Evolutionary conservation across 1,284 basidiomycete genomes (phyloP).

Genomic region (Naganishia sp.): DNA sequence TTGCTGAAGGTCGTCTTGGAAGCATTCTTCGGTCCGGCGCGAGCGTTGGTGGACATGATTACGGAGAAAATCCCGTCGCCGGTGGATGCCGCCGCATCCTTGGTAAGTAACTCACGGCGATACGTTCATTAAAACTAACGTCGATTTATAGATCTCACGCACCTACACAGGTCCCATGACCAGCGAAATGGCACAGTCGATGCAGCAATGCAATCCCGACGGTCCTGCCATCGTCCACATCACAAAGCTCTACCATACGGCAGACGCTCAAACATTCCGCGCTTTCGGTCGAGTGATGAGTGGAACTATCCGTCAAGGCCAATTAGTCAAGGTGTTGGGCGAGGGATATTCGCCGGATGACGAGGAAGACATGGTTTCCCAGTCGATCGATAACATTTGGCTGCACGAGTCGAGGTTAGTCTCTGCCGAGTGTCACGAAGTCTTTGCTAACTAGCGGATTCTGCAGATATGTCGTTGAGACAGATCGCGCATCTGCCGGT

Average conservation of each 20-base stretch:
- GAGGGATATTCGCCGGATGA: conserved; percentile 96
- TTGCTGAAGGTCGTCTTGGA: conserved; percentile 88
- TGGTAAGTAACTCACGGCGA: background rate
- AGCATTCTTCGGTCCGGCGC: conserved; percentile 91
- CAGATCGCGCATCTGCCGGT: conserved; percentile 84
- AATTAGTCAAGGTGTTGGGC: conserved; percentile 90
- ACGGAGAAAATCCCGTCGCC: conserved; percentile 87
- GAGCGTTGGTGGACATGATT: conserved; percentile 89
- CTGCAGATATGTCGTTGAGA: conserved; percentile 80
- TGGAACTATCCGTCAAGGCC: conserved; percentile 80
- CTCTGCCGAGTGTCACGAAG: background rate
- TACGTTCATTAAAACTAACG: background rate
- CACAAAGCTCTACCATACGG: conserved; percentile 91
- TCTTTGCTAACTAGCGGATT: background rate
- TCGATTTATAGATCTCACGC: conserved; percentile 62
- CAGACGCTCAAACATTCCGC: conserved; percentile 91
- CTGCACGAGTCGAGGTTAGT: conserved; percentile 80
- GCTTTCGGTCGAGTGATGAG: conserved; percentile 94
- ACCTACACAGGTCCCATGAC: conserved; percentile 85
- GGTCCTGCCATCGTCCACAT: conserved; percentile 91
- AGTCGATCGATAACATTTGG: conserved; percentile 83
- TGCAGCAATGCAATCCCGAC: conserved; percentile 78
- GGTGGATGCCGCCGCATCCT: conserved; percentile 60
- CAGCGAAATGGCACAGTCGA: conserved; percentile 71
- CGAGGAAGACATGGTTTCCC: conserved; percentile 94